Conservation (phyloP, 345 rosid genomes). For the Salix exigua region DNA sequence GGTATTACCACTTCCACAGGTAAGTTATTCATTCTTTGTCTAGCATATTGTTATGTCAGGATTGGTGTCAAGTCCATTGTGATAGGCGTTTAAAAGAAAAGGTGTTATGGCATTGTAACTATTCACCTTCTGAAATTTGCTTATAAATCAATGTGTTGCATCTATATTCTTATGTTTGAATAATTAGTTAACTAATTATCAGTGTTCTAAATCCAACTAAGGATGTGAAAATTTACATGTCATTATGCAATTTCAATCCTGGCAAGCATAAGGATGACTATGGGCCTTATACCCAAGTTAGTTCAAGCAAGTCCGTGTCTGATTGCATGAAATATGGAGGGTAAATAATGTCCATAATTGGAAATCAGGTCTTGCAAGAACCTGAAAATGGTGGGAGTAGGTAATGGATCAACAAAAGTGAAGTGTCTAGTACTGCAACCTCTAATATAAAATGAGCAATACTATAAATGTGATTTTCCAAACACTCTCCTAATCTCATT, state of each 20-base stretch:
- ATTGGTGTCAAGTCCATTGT: too few relatives aligned
- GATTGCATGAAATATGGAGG: not conserved
- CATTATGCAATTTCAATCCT: not conserved
- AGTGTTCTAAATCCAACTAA: not conserved
- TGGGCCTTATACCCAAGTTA: not conserved
- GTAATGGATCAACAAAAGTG: not conserved
- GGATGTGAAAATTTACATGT: not conserved
- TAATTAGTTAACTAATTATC: not conserved
- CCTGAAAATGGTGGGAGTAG: not conserved
- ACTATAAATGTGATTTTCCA: not conserved
- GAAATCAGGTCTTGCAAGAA: not conserved
- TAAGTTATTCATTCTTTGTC: conserved; percentile 27
- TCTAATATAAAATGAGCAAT: not conserved
- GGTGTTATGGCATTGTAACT: not conserved
- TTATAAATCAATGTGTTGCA: not conserved
- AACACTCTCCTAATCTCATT: not conserved
- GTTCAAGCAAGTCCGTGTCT: not conserved
- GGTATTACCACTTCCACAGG: conserved; percentile 82
- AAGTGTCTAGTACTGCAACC: not conserved
- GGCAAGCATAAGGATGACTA: not conserved
- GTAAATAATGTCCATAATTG: not conserved
- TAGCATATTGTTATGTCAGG: too few relatives aligned
- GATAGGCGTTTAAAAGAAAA: too few relatives aligned
- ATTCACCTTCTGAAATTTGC: not conserved
- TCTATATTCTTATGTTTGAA: not conserved